phyloP scores from a whole-genome alignment of 441 rosid genomes.

The Erysimum cheiri region DNA sequence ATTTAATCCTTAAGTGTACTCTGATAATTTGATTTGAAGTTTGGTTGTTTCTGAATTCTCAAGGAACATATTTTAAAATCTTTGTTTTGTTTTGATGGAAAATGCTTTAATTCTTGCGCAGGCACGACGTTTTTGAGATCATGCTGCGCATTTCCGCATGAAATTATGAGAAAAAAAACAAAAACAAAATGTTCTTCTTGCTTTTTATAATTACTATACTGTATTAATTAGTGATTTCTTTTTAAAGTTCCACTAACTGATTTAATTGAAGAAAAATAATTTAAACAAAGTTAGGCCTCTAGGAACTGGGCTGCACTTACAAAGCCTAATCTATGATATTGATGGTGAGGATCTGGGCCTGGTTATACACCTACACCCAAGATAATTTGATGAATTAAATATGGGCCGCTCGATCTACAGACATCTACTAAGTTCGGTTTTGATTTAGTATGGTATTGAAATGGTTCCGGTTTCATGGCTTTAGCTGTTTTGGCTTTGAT shows the following conservation, averaged over 20 bases:
- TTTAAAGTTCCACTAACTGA: background rate
- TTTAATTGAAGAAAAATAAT: background rate
- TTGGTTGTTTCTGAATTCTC: background rate
- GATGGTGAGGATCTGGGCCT: background rate
- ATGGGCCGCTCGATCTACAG: constrained; percentile 2
- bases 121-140: constrained; percentile 23
- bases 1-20: constrained; percentile 1
- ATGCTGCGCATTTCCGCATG: constrained; percentile 24
- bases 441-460: background rate
- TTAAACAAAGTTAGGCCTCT: constrained; percentile 11
- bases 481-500: background rate
- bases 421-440: background rate
- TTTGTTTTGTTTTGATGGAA: background rate
- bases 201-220: background rate
- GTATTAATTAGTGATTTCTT: background rate
- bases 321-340: background rate
- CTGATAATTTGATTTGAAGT: background rate
- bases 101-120: constrained; percentile 28
- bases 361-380: background rate
- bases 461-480: background rate
- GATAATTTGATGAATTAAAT: background rate
- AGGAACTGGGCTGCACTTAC: background rate
- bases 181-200: background rate
- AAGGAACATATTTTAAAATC: background rate
- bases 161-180: too few relatives aligned